These are phyloP conservation scores for Orbilia javanica DNA, from an alignment of 2,329 filamentous ascomycete genomes.

Conservation along the genomic window DNA sequence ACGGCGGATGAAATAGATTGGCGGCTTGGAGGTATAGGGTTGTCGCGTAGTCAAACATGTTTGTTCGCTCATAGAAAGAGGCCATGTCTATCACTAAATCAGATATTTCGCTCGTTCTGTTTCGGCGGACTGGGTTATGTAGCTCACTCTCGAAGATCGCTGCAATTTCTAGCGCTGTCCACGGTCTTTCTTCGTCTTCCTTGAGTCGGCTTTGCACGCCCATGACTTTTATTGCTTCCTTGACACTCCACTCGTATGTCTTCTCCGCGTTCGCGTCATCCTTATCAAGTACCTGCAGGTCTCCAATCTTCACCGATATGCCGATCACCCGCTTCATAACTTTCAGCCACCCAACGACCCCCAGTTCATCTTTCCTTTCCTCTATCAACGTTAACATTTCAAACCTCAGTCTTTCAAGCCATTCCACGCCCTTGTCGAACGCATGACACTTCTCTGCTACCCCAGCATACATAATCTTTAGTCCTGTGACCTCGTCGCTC, in stretches of 20 bases:
- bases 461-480: constrained; percentile 83
- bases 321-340: constrained; percentile 80
- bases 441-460: constrained; percentile 83
- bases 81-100: constrained; percentile 73
- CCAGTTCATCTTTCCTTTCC: constrained; percentile 65
- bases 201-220: constrained; percentile 26
- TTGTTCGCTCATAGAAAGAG: constrained; percentile 78
- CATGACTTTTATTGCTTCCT: constrained; percentile 79
- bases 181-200: constrained; percentile 66
- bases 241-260: constrained; percentile 82
- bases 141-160: constrained; percentile 75
- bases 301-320: constrained; percentile 84
- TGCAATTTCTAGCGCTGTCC: constrained; percentile 77
- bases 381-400: constrained; percentile 74
- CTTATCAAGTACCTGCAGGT: constrained; percentile 72
- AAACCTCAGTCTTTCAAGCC: constrained; percentile 79
- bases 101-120: background rate
- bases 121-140: constrained; percentile 60
- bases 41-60: constrained; percentile 82
- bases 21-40: constrained; percentile 89
- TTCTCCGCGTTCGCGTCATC: constrained; percentile 76
- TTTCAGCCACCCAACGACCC: constrained; percentile 71
- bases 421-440: constrained; percentile 77
- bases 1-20: constrained; percentile 73
- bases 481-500: constrained; percentile 88